Evolutionary conservation across 345 rosid genomes (phyloP).

Genomic region (Tarenaya hassleriana): DNA sequence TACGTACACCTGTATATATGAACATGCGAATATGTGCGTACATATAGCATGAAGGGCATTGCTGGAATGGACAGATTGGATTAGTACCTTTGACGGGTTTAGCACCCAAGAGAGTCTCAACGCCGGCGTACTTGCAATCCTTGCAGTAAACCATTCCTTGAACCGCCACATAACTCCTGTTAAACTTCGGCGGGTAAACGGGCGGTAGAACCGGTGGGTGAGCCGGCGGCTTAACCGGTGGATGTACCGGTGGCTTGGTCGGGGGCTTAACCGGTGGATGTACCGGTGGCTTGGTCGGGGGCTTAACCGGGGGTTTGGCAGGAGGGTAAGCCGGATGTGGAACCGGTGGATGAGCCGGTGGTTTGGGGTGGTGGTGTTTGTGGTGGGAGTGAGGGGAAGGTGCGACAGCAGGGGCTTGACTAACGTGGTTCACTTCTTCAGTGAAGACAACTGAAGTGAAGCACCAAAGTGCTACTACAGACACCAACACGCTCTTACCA

Average conservation of each 20-base stretch:
- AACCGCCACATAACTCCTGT: conserved; percentile 57
- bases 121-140: conserved; percentile 67
- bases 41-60: no score
- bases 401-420: conserved; percentile 28
- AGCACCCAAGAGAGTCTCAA: conserved; percentile 56
- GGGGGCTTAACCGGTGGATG: conserved; percentile 31
- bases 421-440: conserved; percentile 26
- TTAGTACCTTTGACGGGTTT: conserved; percentile 46
- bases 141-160: conserved; percentile 82
- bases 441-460: conserved; percentile 34
- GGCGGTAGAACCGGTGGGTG: conserved; percentile 33
- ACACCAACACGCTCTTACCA: conserved; percentile 31
- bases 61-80: neutral
- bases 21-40: conserved; percentile 1
- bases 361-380: conserved; percentile 33
- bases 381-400: conserved; percentile 36
- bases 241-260: conserved; percentile 25
- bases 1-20: no score
- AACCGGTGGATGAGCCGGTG: conserved; percentile 27
- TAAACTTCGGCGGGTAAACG: conserved; percentile 32
- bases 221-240: conserved; percentile 35
- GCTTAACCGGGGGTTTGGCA: conserved; percentile 21
- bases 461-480: conserved; percentile 33
- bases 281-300: conserved; percentile 29
- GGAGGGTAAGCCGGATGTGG: conserved; percentile 30